phyloP scores from a whole-genome alignment of 1,284 basidiomycete genomes.

The Apiotrichum montevideense region DNA sequence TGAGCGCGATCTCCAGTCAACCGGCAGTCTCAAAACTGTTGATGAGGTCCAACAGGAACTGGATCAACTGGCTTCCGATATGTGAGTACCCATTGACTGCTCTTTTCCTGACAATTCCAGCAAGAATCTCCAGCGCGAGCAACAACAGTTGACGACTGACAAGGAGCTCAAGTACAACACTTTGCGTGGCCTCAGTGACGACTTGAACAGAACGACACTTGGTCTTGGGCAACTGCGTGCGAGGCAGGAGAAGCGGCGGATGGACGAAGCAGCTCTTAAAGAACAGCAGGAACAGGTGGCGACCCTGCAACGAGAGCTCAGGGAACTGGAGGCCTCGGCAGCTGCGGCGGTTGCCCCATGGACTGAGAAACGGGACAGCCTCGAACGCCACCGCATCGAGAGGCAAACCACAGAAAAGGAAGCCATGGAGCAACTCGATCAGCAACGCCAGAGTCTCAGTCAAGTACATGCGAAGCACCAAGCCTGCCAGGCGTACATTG shows the following conservation, averaged over 20 bases:
- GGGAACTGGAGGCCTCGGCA: conserved; percentile 34
- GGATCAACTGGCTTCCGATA: conserved; percentile 55
- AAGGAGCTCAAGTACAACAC: conserved; percentile 60
- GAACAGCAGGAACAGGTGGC: conserved; percentile 58
- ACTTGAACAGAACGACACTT: conserved; percentile 58
- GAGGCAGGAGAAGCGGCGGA: conserved; percentile 59
- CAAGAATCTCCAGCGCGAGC: conserved; percentile 64
- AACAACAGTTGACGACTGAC: conserved; percentile 56
- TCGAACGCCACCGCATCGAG: conserved; percentile 32
- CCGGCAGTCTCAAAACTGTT: conserved; percentile 70
- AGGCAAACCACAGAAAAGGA: conserved; percentile 32
- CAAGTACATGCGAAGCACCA: conserved; percentile 38
- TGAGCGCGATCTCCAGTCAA: conserved; percentile 62
- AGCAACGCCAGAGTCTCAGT: conserved; percentile 29
- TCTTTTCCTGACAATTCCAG: conserved; percentile 48
- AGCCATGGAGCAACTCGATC: conserved; percentile 25
- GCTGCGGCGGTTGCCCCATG: conserved; percentile 37
- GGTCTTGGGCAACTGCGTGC: conserved; percentile 58
- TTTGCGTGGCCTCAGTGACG: conserved; percentile 50
- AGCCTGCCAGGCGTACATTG: conserved; percentile 54
- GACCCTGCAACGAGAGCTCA: conserved; percentile 32
- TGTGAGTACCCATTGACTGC: conserved; percentile 59
- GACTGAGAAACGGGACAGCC: conserved; percentile 37
- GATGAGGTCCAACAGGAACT: conserved; percentile 78
- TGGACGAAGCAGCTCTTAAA: conserved; percentile 58